Evolutionary conservation across 345 rosid species (phyloP).

Genomic region (Geranium rotundifolium): DNA sequence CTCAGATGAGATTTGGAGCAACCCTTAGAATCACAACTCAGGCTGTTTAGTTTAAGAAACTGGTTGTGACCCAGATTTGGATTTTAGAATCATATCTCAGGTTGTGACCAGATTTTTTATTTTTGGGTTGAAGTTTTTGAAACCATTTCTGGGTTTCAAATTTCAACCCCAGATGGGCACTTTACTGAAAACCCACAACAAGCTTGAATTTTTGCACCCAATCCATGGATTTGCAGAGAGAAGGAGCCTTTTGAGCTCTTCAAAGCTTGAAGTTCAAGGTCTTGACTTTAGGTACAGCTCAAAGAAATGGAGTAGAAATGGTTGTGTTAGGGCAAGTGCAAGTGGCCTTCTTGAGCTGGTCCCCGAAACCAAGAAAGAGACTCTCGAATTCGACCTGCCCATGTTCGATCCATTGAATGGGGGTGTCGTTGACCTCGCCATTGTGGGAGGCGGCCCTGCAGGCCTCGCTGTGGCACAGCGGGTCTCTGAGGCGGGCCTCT

Average conservation of each 20-base stretch:
- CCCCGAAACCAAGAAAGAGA: conserved; percentile 82
- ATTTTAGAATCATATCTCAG: no score
- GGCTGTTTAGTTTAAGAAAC: no score
- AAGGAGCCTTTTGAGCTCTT: conserved; percentile 24
- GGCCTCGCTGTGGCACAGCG: conserved; percentile 96
- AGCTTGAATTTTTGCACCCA: conserved; percentile 52
- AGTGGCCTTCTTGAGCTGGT: conserved; percentile 78
- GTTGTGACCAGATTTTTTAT: no score
- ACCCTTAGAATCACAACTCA: no score
- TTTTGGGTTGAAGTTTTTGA: conserved; percentile 1
- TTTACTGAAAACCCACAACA: conserved; percentile 58
- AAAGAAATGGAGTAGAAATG: conserved; percentile 25
- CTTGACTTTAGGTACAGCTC: conserved; percentile 34
- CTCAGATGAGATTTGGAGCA: no score
- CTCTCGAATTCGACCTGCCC: conserved; percentile 78
- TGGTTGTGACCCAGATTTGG: conserved; percentile 10
- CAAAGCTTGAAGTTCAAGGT: conserved; percentile 26
- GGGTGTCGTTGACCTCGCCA: conserved; percentile 63
- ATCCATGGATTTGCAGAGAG: conserved; percentile 47
- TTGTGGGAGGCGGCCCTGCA: conserved; percentile 97
- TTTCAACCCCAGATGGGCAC: conserved; percentile 46
- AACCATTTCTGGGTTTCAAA: conserved; percentile 2
- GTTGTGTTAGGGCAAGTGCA: conserved; percentile 31
- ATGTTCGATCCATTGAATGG: conserved; percentile 55
- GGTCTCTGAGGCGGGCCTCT: conserved; percentile 87